phyloP scores from a whole-genome alignment of 2,329 filamentous ascomycete genomes.

The Coleophoma crateriformis region DNA sequence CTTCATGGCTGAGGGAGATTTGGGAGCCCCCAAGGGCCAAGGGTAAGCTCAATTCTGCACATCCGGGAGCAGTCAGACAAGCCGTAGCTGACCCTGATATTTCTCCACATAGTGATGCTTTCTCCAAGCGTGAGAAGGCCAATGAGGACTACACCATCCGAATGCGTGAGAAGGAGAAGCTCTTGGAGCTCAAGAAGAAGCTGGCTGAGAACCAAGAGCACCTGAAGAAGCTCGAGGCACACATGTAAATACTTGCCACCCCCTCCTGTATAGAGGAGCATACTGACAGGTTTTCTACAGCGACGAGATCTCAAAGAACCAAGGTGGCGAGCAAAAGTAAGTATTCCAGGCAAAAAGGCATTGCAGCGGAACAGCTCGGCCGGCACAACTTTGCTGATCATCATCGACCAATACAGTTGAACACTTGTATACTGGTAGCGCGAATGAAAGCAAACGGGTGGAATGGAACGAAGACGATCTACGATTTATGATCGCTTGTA shows the following conservation, averaged over 20 bases:
- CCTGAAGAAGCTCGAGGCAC: slow-evolving; percentile 76
- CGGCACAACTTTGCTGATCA: slow-evolving; percentile 13
- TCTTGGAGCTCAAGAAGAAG: slow-evolving; percentile 67
- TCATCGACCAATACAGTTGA: slow-evolving; percentile 2
- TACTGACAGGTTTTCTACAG: slow-evolving; percentile 36
- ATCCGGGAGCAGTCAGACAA: not conserved
- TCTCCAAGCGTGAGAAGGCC: slow-evolving; percentile 87
- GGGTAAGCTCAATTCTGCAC: not conserved
- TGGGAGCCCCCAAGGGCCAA: slow-evolving; percentile 19
- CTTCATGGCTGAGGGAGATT: slow-evolving; percentile 62
- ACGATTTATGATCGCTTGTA: not conserved
- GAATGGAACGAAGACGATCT: not conserved
- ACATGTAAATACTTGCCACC: slow-evolving; percentile 60
- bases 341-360: slow-evolving; percentile 6
- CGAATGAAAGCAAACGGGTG: not conserved
- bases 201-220: slow-evolving; percentile 75
- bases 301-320: slow-evolving; percentile 69
- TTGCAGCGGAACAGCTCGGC: not conserved
- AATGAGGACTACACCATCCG: slow-evolving; percentile 80
- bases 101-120: slow-evolving; percentile 64
- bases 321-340: slow-evolving; percentile 36
- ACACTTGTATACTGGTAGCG: not conserved
- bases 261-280: not conserved
- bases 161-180: slow-evolving; percentile 87
- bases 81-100: slow-evolving; percentile 9